A percentile compares a stretch with the other conserved stretches of the same genome.
phyloP scores from a whole-genome alignment of 768 basidiomycete species.

The Pleurotus eryngii region DNA sequence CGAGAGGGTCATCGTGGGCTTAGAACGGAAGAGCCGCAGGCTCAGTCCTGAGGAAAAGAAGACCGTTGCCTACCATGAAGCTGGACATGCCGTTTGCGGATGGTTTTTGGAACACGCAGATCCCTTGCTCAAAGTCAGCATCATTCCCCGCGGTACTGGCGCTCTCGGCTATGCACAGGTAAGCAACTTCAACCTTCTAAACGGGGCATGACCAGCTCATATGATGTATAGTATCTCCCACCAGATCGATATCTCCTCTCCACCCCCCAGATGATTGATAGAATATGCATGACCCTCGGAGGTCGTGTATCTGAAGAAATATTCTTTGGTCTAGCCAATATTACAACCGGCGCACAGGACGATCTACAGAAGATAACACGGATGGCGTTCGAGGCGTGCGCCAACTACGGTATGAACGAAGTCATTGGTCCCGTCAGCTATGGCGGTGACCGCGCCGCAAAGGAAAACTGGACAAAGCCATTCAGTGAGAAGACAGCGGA shows the following conservation, averaged over 20 bases:
- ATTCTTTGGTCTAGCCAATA: slow-evolving; percentile 87
- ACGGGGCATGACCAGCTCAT: too few relatives aligned
- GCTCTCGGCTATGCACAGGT: slow-evolving; percentile 97
- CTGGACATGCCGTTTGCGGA: slow-evolving; percentile 96
- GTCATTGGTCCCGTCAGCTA: slow-evolving; percentile 96
- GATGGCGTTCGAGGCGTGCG: slow-evolving; percentile 95
- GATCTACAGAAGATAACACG: slow-evolving; percentile 97
- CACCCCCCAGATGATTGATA: slow-evolving; percentile 89
- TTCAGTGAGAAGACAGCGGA: slow-evolving; percentile 98
- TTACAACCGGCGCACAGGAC: slow-evolving; percentile 98
- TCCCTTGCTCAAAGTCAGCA: slow-evolving; percentile 95
- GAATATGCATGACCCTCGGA: slow-evolving; percentile 98
- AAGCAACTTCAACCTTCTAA: slow-evolving; percentile 13
- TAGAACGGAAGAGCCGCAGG: slow-evolving; percentile 94
- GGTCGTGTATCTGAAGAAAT: slow-evolving; percentile 98
- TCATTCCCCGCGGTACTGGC: slow-evolving; percentile 94
- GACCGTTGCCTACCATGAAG: slow-evolving; percentile 98
- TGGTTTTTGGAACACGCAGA: slow-evolving; percentile 99
- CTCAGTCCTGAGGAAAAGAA: slow-evolving; percentile 96
- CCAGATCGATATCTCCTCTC: slow-evolving; percentile 95
- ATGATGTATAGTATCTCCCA: slow-evolving; percentile 70
- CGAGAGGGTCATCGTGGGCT: slow-evolving; percentile 94
- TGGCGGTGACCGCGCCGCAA: slow-evolving; percentile 79
- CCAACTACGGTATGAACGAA: slow-evolving; percentile 96
- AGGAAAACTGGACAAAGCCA: slow-evolving; percentile 92